phyloP scores from a whole-genome alignment of 176 grass and related monocot species.

The Calamus simplicifolius region DNA sequence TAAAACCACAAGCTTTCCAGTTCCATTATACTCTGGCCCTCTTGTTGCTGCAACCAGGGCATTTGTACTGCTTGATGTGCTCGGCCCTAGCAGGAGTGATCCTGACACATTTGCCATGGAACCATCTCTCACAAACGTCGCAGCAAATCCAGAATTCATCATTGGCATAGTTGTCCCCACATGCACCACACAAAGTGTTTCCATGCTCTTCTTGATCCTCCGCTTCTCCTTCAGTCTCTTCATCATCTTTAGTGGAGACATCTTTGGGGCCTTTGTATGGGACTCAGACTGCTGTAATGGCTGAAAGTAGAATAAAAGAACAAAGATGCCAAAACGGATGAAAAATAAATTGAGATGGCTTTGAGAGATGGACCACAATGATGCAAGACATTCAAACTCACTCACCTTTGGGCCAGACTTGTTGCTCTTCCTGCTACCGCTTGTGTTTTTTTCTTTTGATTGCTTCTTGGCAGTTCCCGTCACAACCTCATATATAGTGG shows the following conservation, averaged over 20 bases:
- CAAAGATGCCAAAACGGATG: too few relatives aligned
- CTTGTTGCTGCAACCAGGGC: conserved; percentile 39
- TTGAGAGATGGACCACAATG: too few relatives aligned
- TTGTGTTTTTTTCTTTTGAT: conserved; percentile 36
- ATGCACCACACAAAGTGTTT: conserved; percentile 23
- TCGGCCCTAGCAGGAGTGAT: conserved; percentile 34
- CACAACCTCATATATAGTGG: conserved; percentile 81
- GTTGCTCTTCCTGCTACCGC: conserved; percentile 50
- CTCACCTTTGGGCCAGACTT: conserved; percentile 49
- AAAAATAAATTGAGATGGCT: too few relatives aligned
- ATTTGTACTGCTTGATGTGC: conserved; percentile 37
- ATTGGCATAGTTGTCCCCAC: conserved; percentile 21
- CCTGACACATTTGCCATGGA: conserved; percentile 35
- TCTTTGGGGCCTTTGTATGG: conserved; percentile 48
- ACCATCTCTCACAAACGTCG: conserved; percentile 35
- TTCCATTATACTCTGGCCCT: conserved; percentile 22
- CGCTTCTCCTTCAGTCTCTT: conserved; percentile 50
- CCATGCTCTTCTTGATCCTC: conserved; percentile 29
- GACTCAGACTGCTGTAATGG: conserved; percentile 35
- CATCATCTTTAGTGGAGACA: conserved; percentile 45
- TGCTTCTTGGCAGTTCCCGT: conserved; percentile 57
- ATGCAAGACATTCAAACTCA: neutral
- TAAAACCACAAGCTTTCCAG: neutral
- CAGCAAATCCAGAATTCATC: conserved; percentile 41
- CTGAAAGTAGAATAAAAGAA: conserved; percentile 7